Base-by-base conservation (phyloP, 257 asterid species). In the Asclepias syriaca region DNA sequence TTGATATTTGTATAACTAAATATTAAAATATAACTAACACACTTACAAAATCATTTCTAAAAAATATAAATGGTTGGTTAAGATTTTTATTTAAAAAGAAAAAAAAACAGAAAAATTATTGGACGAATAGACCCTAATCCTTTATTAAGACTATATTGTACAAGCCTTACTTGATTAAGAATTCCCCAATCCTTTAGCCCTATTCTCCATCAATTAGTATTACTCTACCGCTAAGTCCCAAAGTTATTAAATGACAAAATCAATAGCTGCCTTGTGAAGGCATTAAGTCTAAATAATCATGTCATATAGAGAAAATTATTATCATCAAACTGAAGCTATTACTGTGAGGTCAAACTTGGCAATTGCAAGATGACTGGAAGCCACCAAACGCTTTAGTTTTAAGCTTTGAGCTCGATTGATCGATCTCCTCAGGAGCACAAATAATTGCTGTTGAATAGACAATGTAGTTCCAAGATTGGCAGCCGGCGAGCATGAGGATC, bases 371-470 rank as follows among this genome's bases (percentile, higher is more conserved):
- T 88, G 99, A 85, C 87, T 85, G 76, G 99, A 88, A 40, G 98
- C 93, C 83, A 89, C 91, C 77, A 91, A 75, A 67, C 92, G 87
- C 79, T 87, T 94, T 71, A 92, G 81, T 79, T 91, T 89, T 71
- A 85, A 78, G 84, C 90, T 86, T 83, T 88, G 97, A 37, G 99
- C 96, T 81, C 99, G 84, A 86, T 86, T 94, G 76, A 92, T 80
- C 72, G 98, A 94, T 79, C 99, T 88, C 76, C 85, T 82, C 77
- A 94, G 77, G 73, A 94, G 98, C 79, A 94, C 93, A 86, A 80
- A 90, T 71, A 94, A 84, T 71, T 91, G 98, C 70, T 94, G 97
- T 78, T 94, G 97, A 76, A 83, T 88, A 43, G 99, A 94, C 54
- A 90, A 77, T 63, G 90, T 87, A 79, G 92, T 83, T 66, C 92